Evolutionary conservation across 768 basidiomycete species (phyloP).

Genomic region (Auricularia cornea): DNA sequence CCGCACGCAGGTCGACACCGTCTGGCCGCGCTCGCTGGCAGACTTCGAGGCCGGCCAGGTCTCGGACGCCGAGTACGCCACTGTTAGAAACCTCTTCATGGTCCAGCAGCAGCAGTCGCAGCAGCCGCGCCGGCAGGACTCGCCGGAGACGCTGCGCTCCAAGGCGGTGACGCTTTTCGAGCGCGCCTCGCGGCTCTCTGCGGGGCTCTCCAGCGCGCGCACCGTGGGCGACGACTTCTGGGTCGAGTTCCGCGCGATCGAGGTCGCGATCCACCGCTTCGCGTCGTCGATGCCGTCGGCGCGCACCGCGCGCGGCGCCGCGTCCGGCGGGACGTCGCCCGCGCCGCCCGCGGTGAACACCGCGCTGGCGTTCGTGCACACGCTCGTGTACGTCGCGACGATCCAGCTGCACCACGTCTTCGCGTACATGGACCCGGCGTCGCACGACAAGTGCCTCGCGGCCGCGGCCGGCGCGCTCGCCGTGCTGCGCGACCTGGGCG

Average conservation of each 20-base stretch:
- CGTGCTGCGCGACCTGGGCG: constrained; percentile 53
- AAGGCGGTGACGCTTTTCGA: constrained; percentile 74
- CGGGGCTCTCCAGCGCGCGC: constrained; percentile 17
- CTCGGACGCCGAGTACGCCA: constrained; percentile 40
- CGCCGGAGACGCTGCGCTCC: constrained; percentile 53
- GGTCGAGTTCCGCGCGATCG: constrained; percentile 53
- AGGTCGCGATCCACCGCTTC: constrained; percentile 57
- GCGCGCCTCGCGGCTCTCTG: constrained; percentile 50
- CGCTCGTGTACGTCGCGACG: constrained; percentile 55
- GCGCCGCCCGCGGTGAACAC: constrained; percentile 51
- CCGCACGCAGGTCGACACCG: constrained; percentile 54
- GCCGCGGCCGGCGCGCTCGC: constrained; percentile 54
- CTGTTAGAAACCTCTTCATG: constrained; percentile 51
- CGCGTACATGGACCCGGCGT: constrained; percentile 47
- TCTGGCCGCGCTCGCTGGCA: constrained; percentile 68
- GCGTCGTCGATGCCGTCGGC: constrained; percentile 41
- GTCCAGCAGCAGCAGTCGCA: constrained; percentile 46
- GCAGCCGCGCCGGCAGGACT: constrained; percentile 44
- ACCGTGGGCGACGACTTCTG: constrained; percentile 31
- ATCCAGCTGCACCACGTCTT: constrained; percentile 59
- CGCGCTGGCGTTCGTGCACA: constrained; percentile 51
- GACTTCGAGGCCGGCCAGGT: constrained; percentile 45
- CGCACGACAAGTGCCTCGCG: constrained; percentile 58
- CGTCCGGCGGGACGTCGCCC: constrained; percentile 49
- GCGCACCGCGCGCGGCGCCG: constrained; percentile 41